Evolutionary conservation across 2,329 filamentous ascomycete genomes (phyloP).

Genomic region (Ophiocordyceps robertsii): DNA sequence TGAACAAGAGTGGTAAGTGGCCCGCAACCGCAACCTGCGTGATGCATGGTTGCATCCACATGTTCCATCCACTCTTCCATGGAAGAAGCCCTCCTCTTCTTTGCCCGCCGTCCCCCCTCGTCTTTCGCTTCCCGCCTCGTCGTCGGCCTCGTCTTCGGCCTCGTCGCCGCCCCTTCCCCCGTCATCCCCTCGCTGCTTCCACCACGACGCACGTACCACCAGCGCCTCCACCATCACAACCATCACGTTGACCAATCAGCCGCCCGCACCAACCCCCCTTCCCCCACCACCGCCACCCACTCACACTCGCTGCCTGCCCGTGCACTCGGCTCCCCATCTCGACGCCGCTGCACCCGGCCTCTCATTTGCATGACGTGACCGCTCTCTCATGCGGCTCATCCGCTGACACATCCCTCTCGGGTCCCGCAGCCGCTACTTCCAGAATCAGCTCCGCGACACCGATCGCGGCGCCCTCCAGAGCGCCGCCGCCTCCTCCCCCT

Average conservation of each 20-base stretch:
- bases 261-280: too few species aligned
- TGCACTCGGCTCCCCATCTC: not conserved
- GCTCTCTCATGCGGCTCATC: slow-evolving; percentile 3
- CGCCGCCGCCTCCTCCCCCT: slow-evolving; percentile 1
- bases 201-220: too few species aligned
- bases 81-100: not conserved
- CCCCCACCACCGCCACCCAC: too few species aligned
- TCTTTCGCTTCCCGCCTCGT: not conserved
- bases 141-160: too few species aligned
- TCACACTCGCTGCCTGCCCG: too few species aligned
- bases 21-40: not conserved
- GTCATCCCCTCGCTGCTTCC: too few species aligned
- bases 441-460: not conserved
- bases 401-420: slow-evolving; percentile 5
- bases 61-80: slow-evolving; percentile 1
- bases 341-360: too few species aligned
- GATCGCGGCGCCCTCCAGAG: not conserved
- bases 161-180: too few species aligned
- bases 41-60: slow-evolving; percentile 2
- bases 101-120: not conserved
- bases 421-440: slow-evolving; percentile 1
- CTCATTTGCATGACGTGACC: slow-evolving; percentile 6
- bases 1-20: slow-evolving; percentile 2
- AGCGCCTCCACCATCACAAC: too few species aligned
- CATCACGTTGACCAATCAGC: too few species aligned